Conservation (phyloP, 225 moss, liverwort and hornwort species). For the Polytrichum commune region DNA sequence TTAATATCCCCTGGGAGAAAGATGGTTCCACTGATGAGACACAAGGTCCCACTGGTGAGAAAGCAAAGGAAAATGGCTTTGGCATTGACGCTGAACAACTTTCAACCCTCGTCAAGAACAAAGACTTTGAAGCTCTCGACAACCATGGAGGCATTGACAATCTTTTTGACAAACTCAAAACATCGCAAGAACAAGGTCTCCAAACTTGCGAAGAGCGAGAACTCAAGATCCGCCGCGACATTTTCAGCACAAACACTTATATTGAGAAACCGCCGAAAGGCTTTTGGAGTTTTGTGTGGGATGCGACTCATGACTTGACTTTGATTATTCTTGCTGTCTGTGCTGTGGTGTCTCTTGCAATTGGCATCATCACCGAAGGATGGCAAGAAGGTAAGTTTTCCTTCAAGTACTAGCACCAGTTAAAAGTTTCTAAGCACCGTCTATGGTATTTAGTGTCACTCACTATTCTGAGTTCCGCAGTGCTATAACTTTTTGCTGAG, state of each 20-base stretch:
- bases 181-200: constrained; percentile 49
- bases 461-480: too few species aligned
- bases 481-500: too few species aligned
- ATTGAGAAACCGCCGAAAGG: constrained; percentile 67
- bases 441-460: too few species aligned
- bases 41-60: background rate
- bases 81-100: constrained; percentile 37
- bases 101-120: constrained; percentile 33
- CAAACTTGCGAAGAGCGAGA: constrained; percentile 35
- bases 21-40: constrained; percentile 2
- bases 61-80: constrained; percentile 22
- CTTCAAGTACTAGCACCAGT: too few species aligned
- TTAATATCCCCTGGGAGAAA: background rate
- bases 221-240: constrained; percentile 23
- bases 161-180: constrained; percentile 48
- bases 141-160: constrained; percentile 32
- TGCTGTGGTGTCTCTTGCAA: constrained; percentile 62
- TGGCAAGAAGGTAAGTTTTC: constrained; percentile 60
- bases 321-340: constrained; percentile 71
- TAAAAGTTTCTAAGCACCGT: too few species aligned
- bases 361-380: constrained; percentile 43
- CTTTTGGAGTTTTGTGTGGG: constrained; percentile 63
- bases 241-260: constrained; percentile 69
- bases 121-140: constrained; percentile 21
- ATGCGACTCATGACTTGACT: constrained; percentile 81